Base-by-base conservation (phyloP, 2,329 filamentous ascomycete species). In the Ophiocordyceps unilateralis region DNA sequence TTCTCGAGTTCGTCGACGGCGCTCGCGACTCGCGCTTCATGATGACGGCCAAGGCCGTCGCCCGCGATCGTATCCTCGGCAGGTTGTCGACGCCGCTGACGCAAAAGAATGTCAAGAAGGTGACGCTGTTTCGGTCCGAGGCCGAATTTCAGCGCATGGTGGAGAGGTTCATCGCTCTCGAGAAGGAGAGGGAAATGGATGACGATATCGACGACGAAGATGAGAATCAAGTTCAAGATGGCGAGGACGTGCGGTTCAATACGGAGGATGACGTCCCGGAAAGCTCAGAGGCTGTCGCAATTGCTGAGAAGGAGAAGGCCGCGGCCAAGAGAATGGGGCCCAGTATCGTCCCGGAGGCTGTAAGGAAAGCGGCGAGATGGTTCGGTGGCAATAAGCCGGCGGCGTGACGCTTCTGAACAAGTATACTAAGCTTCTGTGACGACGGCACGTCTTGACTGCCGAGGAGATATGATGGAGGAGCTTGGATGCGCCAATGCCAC, bases 1-100 rank as follows among this genome's bases (percentile, higher is more conserved):
- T 98, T 49, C 78, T 98, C 40, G 87, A 96, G 64, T 75, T 98
- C 26, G 88, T 98, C 47, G 91, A 98, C 62, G 88, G 89, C 30
- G 86, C 87, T 28, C 83, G 81, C 59, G 91, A 98, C 63, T 84
- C 94, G 68, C 83, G 88, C 28, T 95, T 95, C 65, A 85, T 86
- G 54, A 79, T 96, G 74, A 94, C 88, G 3, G 91, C 91, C 22
- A 83, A 82, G 52, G 80, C 85, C 0, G 70, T 96, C 7, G 85
- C 84, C 38, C 71, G 78, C 21, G 72, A 78, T 55, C 63, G 69
- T 44, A 55, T 60, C 40, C 59, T 76, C 14, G 70, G 76, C 34
- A 68, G 74, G 42, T 58, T 66, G 2, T 65, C 83, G 53, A 82
- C 77, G 50, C 72, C 83, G 26, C 67, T 91, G 52, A 95, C 89